Evolutionary conservation across 148 eudicot genomes (phyloP).

Genomic region (Mesembryanthemum crystallinum): DNA sequence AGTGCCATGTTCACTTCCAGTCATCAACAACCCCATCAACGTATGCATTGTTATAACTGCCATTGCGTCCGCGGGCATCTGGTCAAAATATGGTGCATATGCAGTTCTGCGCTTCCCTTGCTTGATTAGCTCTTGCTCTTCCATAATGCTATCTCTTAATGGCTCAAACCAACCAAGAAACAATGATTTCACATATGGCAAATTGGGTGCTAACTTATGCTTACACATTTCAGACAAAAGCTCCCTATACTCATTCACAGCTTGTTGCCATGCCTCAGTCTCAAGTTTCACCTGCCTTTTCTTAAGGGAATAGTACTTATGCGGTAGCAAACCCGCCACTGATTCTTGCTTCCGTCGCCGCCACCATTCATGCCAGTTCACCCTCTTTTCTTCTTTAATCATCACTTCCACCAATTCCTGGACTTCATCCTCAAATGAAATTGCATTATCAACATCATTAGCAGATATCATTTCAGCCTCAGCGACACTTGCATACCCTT

Average conservation of each 20-base stretch:
- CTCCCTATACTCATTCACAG: constrained; percentile 78
- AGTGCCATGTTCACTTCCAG: constrained; percentile 65
- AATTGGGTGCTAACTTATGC: constrained; percentile 84
- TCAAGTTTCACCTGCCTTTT: constrained; percentile 81
- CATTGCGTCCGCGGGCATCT: constrained; percentile 88
- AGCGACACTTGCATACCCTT: constrained; percentile 62
- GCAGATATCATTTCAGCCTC: constrained; percentile 49
- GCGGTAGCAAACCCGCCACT: constrained; percentile 40
- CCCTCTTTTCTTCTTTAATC: constrained; percentile 53
- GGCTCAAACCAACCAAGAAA: constrained; percentile 99
- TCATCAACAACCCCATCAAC: constrained; percentile 74
- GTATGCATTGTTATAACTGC: constrained; percentile 93
- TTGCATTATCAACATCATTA: constrained; percentile 53
- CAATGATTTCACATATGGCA: constrained; percentile 85
- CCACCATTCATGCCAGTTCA: not conserved
- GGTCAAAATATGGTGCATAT: constrained; percentile 66
- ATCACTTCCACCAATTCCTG: constrained; percentile 60
- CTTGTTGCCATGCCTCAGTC: constrained; percentile 89
- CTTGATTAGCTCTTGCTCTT: constrained; percentile 64
- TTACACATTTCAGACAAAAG: constrained; percentile 84
- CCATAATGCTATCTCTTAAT: constrained; percentile 55
- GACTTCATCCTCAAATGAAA: constrained; percentile 53
- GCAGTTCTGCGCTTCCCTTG: constrained; percentile 52
- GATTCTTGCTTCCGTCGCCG: no score
- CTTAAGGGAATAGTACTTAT: constrained; percentile 49